Percentiles rank a stretch among this genome's conserved stretches.
These are phyloP conservation scores for Athelia sp. DNA, from an alignment of 1,284 basidiomycete species.

Conservation along the genomic window DNA sequence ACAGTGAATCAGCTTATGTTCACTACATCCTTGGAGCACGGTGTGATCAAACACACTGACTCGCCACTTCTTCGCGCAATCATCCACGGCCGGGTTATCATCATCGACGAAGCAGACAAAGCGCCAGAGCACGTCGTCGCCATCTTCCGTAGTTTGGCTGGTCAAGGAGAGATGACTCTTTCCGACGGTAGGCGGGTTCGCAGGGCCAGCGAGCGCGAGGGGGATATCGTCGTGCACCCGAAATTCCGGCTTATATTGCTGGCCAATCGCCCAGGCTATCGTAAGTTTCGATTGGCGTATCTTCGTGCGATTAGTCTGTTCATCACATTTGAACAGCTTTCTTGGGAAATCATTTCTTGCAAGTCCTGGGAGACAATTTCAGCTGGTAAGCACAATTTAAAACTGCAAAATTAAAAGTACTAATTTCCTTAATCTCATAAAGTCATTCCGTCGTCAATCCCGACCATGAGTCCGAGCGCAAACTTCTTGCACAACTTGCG, in stretches of 20 bases:
- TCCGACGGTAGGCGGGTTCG: slow-evolving; percentile 56
- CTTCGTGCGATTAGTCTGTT: neutral
- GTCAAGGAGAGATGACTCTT: slow-evolving; percentile 56
- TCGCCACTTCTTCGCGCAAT: slow-evolving; percentile 63
- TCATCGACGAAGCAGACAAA: slow-evolving; percentile 68
- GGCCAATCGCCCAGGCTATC: slow-evolving; percentile 69
- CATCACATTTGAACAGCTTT: slow-evolving; percentile 38
- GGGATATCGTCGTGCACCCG: slow-evolving; percentile 55
- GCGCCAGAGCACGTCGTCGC: slow-evolving; percentile 68
- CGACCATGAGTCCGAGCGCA: slow-evolving; percentile 55
- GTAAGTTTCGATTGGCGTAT: slow-evolving; percentile 35
- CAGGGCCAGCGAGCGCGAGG: slow-evolving; percentile 36
- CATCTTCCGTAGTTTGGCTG: slow-evolving; percentile 61
- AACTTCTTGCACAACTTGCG: slow-evolving; percentile 53
- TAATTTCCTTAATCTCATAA: no score
- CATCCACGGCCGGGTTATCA: slow-evolving; percentile 50
- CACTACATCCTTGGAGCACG: slow-evolving; percentile 52
- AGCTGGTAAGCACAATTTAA: slow-evolving; percentile 27
- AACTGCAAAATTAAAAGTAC: neutral
- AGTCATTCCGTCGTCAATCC: slow-evolving; percentile 62
- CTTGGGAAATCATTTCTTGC: slow-evolving; percentile 66
- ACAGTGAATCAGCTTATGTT: slow-evolving; percentile 69
- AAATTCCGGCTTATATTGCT: slow-evolving; percentile 60
- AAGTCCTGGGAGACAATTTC: slow-evolving; percentile 66
- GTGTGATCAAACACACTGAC: slow-evolving; percentile 53